A percentile compares a stretch with the other conserved stretches of the same genome.
These are phyloP conservation scores for Tuber melanosporum DNA, from an alignment of 495 filamentous ascomycete species.

Conservation along the genomic window DNA sequence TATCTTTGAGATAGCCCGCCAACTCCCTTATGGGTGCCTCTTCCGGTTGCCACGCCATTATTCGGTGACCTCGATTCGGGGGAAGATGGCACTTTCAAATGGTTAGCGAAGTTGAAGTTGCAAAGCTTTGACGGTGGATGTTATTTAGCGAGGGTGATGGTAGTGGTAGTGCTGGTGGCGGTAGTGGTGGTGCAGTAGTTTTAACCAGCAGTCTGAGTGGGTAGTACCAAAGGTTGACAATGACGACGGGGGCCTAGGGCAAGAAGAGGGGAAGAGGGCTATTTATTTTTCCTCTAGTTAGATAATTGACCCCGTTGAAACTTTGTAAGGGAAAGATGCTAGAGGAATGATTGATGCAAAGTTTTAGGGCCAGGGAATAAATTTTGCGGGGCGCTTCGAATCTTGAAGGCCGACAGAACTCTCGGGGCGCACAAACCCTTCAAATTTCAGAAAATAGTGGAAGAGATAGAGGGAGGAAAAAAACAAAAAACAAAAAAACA, in stretches of 20 bases:
- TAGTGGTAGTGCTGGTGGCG: slow-evolving; percentile 6
- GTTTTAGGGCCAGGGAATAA: neutral
- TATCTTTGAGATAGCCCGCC: slow-evolving; percentile 81
- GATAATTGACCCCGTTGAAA: neutral
- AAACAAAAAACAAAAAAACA: slow-evolving; percentile 17
- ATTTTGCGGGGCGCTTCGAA: neutral
- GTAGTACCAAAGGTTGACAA: slow-evolving; percentile 10
- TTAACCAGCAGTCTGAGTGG: slow-evolving; percentile 15
- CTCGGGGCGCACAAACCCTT: slow-evolving; percentile 36
- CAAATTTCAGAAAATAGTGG: slow-evolving; percentile 29
- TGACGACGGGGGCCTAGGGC: slow-evolving; percentile 21
- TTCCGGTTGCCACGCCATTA: slow-evolving; percentile 90
- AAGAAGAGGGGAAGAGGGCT: neutral
- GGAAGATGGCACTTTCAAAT: neutral
- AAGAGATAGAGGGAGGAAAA: slow-evolving; percentile 20
- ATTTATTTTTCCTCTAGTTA: neutral
- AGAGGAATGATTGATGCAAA: neutral
- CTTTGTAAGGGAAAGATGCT: neutral
- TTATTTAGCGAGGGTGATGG: slow-evolving; percentile 8
- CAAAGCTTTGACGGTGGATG: slow-evolving; percentile 7
- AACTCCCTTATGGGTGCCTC: slow-evolving; percentile 80
- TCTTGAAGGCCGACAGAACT: neutral
- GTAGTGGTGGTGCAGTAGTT: slow-evolving; percentile 10
- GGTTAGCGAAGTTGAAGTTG: slow-evolving; percentile 13
- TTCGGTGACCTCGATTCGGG: slow-evolving; percentile 22